phyloP scores from a whole-genome alignment of 768 basidiomycete species.

The Suillus bovinus region DNA sequence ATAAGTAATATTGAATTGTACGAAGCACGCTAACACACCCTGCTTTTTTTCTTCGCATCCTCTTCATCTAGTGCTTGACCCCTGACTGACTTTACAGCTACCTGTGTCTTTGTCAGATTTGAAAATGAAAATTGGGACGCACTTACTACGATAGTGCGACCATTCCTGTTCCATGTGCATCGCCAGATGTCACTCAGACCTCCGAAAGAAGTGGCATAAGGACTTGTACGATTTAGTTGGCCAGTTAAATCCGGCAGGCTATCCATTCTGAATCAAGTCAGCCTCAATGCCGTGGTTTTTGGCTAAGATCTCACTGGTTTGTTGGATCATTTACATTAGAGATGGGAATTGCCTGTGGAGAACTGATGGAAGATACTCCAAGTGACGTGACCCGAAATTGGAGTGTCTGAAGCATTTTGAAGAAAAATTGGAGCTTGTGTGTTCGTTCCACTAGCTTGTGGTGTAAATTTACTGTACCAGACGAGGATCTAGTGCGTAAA shows the following conservation, averaged over 20 bases:
- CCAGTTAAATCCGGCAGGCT: slow-evolving; percentile 18
- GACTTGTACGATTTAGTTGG: slow-evolving; percentile 14
- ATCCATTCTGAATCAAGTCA: background rate
- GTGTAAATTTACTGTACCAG: background rate
- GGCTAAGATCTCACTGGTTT: background rate
- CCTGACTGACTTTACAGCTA: slow-evolving; percentile 11
- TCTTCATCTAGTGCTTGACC: slow-evolving; percentile 5
- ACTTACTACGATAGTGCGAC: background rate
- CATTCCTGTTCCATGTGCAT: slow-evolving; percentile 13
- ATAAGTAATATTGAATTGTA: background rate
- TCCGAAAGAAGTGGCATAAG: slow-evolving; percentile 27
- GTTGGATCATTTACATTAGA: background rate
- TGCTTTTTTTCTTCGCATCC: slow-evolving; percentile 14
- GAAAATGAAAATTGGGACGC: background rate
- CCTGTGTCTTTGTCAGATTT: slow-evolving; percentile 3
- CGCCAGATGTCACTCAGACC: slow-evolving; percentile 33
- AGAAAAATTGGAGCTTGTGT: background rate
- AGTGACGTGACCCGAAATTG: background rate
- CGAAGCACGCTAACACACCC: background rate
- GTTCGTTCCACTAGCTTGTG: background rate
- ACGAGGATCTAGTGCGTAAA: background rate
- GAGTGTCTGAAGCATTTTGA: background rate
- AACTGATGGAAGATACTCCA: background rate
- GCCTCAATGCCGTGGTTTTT: background rate
- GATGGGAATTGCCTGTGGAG: background rate